Evolutionary conservation across 139 green algal species (phyloP).

Genomic region (Diplosphaera chodatii): DNA sequence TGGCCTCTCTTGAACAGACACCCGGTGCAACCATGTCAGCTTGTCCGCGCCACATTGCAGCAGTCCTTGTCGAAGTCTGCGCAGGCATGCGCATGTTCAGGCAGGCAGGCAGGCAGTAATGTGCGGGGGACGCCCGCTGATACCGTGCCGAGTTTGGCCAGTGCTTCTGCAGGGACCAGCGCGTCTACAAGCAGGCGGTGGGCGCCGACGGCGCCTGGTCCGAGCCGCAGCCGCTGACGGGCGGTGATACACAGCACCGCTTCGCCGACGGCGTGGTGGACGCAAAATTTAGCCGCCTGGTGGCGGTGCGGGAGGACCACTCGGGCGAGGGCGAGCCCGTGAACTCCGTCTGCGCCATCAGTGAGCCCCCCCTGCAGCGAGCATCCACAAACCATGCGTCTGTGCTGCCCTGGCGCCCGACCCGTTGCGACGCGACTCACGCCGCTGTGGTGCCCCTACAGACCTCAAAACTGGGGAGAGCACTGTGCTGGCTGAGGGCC

Average conservation of each 20-base stretch:
- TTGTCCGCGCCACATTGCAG: too few species aligned
- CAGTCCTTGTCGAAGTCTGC: too few species aligned
- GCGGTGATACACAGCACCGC: slow-evolving; percentile 25
- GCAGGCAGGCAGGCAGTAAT: too few species aligned
- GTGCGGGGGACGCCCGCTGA: too few species aligned
- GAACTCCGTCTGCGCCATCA: slow-evolving; percentile 50
- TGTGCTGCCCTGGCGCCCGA: too few species aligned
- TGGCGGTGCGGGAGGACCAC: slow-evolving; percentile 54
- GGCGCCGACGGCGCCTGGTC: neutral
- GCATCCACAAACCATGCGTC: too few species aligned
- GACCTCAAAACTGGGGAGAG: slow-evolving; percentile 37
- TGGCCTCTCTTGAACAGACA: too few species aligned
- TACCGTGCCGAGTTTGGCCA: too few species aligned
- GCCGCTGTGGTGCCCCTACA: too few species aligned
- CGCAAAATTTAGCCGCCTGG: slow-evolving; percentile 26
- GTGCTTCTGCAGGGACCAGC: slow-evolving; percentile 46
- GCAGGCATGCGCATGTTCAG: too few species aligned
- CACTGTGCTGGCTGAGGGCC: slow-evolving; percentile 34
- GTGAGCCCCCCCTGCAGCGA: slow-evolving; percentile 15
- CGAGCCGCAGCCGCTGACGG: slow-evolving; percentile 24
- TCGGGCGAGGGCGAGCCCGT: slow-evolving; percentile 25
- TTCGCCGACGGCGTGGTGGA: slow-evolving; percentile 55
- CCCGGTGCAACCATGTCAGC: too few species aligned
- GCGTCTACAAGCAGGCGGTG: slow-evolving; percentile 52
- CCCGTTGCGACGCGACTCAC: too few species aligned